These are phyloP conservation scores for Malus fusca DNA, from an alignment of 306 rosid species.

Conservation along the genomic window DNA sequence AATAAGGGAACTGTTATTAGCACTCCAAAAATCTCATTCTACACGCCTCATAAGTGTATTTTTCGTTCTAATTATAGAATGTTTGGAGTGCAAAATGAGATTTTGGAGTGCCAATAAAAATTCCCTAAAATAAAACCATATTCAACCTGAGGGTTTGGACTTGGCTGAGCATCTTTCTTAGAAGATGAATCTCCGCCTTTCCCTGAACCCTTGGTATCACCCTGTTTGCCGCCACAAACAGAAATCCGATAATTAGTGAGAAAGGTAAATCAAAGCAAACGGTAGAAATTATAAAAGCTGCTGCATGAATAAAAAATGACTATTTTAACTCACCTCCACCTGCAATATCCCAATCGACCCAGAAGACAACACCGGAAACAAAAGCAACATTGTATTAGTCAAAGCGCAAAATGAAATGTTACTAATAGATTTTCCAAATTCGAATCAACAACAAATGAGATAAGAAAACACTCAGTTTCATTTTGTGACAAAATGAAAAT, in stretches of 20 bases:
- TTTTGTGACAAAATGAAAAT: neutral
- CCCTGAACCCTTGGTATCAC: constrained; percentile 85
- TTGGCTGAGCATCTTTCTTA: constrained; percentile 67
- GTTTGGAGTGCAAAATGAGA: too few relatives aligned
- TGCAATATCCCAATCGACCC: constrained; percentile 38
- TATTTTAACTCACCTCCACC: constrained; percentile 76
- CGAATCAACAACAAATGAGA: neutral
- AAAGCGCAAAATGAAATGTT: neutral
- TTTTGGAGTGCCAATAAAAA: neutral
- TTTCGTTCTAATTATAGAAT: too few relatives aligned
- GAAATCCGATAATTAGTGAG: constrained; percentile 6
- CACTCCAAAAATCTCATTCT: too few relatives aligned
- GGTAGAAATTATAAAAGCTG: neutral
- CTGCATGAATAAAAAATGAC: neutral
- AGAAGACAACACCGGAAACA: constrained; percentile 10
- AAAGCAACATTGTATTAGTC: constrained; percentile 32
- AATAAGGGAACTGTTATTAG: too few relatives aligned
- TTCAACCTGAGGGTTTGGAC: constrained; percentile 63
- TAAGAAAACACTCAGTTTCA: neutral
- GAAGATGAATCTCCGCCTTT: constrained; percentile 80
- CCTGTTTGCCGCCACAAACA: constrained; percentile 40
- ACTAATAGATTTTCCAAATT: neutral
- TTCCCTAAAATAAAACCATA: neutral
- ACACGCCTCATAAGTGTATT: too few relatives aligned
- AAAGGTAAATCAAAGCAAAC: neutral